A percentile compares a stretch with the other conserved stretches of the same genome.
These are phyloP conservation scores for Abortiporus biennis DNA, from an alignment of 1,284 basidiomycete species.

Conservation along the genomic window DNA sequence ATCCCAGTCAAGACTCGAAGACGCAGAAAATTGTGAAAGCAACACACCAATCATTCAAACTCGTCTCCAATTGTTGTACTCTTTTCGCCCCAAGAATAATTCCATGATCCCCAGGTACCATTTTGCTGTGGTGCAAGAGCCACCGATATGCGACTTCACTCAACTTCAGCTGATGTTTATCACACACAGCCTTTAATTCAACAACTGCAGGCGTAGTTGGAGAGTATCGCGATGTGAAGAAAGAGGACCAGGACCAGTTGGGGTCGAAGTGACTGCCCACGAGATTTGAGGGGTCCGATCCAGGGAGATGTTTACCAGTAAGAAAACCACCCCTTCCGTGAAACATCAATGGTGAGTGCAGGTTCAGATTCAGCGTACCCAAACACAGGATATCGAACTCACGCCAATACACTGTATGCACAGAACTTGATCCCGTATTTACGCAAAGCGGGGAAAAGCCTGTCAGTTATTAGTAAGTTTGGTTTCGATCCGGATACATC, in stretches of 20 bases:
- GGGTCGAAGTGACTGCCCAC: conserved; percentile 8
- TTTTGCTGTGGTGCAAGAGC: conserved; percentile 23
- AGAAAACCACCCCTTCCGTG: neutral
- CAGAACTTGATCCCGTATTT: conserved; percentile 59
- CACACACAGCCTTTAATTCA: neutral
- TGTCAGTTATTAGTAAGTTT: conserved; percentile 25
- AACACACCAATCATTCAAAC: conserved; percentile 42
- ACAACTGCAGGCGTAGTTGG: neutral
- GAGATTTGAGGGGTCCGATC: neutral
- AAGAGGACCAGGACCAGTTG: neutral
- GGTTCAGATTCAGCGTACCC: too few relatives aligned
- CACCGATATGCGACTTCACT: conserved; percentile 17
- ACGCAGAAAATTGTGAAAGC: conserved; percentile 39
- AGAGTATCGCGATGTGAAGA: neutral
- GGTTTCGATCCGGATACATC: neutral
- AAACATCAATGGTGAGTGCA: too few relatives aligned
- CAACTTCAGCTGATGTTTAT: conserved; percentile 7
- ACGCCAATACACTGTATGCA: conserved; percentile 42
- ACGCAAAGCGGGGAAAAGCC: conserved; percentile 53
- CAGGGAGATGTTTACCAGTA: neutral
- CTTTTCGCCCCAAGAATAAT: conserved; percentile 11
- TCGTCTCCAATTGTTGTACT: conserved; percentile 22
- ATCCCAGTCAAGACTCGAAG: too few relatives aligned
- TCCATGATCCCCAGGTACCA: conserved; percentile 23
- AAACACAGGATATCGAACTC: too few relatives aligned